Base-by-base conservation (phyloP, 345 rosid species). In the Turnera subulata region DNA sequence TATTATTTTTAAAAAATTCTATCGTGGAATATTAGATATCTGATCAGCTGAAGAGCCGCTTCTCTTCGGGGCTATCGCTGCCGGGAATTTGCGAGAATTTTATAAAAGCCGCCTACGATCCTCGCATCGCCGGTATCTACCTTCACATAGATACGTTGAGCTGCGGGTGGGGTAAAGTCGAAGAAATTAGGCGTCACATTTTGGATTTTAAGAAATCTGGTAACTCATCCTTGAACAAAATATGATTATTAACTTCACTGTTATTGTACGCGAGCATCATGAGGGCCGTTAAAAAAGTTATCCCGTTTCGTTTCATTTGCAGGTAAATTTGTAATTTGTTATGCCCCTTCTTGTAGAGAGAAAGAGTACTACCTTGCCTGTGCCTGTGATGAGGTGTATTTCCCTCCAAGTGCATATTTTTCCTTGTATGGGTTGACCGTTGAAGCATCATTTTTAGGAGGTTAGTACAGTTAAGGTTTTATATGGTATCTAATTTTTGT, bases 81-180 rank as follows among this genome's bases (percentile, higher is more conserved):
- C 98, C 98, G 10, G 92, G 86, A 71, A 67, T 89, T 33, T 89
- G 96, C 33, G 98, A 92, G 46, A 92, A 92, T 76, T 76, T 92
- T 6, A 54, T 78, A 58, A 92, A 92, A 79, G 96, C 96, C 15
- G 91, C 96, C 0, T 89, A 86, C 64, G 96, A 92, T 79, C 95
- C 98, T 68, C 95, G 98, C 54, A 74, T 92, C 64, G 78, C 83
- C 21, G 98, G 96, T 65, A 55, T 84, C 25, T 92, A 92, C 76
- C 95, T 92, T 63, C 91, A 92, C 46, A 83, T 89, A 63, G 96
- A 92, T 46, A 67, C 91, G 42, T 68, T 92, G 66, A 73, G 77
- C 53, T 92, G 98, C 53, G 98, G 98, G 0, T 92, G 98, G 98
- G 98, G 82, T 23, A 92, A 89, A 64, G 95, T 84, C 48, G 95